phyloP scores from a whole-genome alignment of 257 asterid genomes.

The Solanum ossicruentum region DNA sequence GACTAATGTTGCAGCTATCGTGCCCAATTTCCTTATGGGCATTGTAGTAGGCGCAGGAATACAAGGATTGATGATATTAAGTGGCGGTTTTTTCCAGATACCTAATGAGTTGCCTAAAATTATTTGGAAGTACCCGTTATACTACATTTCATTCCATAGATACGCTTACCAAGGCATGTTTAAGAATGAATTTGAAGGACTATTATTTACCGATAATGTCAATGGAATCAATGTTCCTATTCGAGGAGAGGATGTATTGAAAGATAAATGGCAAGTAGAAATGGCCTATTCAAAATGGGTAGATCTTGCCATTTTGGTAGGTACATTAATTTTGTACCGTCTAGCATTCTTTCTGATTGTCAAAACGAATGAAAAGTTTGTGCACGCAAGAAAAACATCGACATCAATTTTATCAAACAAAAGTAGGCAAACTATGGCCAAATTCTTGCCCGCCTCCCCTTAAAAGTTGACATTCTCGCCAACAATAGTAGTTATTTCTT shows the following conservation, averaged over 20 bases:
- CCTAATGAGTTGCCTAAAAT: conserved; percentile 13
- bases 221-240: background rate
- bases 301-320: background rate
- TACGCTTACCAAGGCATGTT: conserved; percentile 23
- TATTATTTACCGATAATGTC: background rate
- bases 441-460: background rate
- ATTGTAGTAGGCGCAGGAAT: conserved; percentile 21
- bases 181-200: conserved; percentile 24
- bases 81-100: conserved; percentile 21
- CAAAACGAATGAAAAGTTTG: background rate
- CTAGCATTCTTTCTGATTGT: background rate
- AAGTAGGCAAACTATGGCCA: background rate
- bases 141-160: conserved; percentile 16
- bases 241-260: background rate
- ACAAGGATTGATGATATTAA: conserved; percentile 18
- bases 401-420: background rate
- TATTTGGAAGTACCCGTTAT: conserved; percentile 19
- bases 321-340: background rate
- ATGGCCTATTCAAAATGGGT: conserved; percentile 1
- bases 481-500: background rate
- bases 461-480: background rate
- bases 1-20: conserved; percentile 15
- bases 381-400: background rate
- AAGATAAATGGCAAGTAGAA: background rate
- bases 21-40: conserved; percentile 25